phyloP scores from a whole-genome alignment of 2,329 filamentous ascomycete species.

The Cytospora piceicola region DNA sequence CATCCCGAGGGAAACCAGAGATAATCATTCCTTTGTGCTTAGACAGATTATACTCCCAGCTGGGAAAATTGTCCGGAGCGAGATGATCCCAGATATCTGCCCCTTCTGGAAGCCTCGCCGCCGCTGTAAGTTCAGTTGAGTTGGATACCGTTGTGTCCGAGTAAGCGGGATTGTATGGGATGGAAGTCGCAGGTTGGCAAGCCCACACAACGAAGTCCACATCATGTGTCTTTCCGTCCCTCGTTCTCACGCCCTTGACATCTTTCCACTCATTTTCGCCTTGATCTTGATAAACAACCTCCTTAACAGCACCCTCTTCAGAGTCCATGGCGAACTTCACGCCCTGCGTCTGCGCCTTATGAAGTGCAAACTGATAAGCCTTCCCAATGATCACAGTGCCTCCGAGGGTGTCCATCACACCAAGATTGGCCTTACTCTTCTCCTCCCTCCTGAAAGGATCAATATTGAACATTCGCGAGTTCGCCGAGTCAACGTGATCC shows the following conservation, averaged over 20 bases:
- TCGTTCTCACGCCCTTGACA: slow-evolving; percentile 45
- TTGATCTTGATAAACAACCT: slow-evolving; percentile 30
- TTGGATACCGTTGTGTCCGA: slow-evolving; percentile 50
- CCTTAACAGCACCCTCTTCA: slow-evolving; percentile 38
- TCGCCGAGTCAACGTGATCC: slow-evolving; percentile 32
- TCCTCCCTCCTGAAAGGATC: slow-evolving; percentile 43
- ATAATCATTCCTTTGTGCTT: slow-evolving; percentile 34
- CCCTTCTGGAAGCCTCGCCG: slow-evolving; percentile 46
- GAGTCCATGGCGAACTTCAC: slow-evolving; percentile 47
- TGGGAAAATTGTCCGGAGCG: slow-evolving; percentile 46
- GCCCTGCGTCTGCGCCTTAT: slow-evolving; percentile 46
- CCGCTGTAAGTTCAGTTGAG: slow-evolving; percentile 50
- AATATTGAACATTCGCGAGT: slow-evolving; percentile 39
- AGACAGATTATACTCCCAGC: slow-evolving; percentile 31
- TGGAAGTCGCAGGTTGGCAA: slow-evolving; percentile 46
- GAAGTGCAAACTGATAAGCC: slow-evolving; percentile 49
- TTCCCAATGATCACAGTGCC: slow-evolving; percentile 51
- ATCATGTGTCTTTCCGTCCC: slow-evolving; percentile 40
- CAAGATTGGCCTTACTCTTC: slow-evolving; percentile 39
- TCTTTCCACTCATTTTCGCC: slow-evolving; percentile 26
- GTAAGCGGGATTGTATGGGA: slow-evolving; percentile 46
- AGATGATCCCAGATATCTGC: slow-evolving; percentile 46
- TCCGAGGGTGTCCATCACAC: slow-evolving; percentile 50
- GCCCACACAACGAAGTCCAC: slow-evolving; percentile 45
- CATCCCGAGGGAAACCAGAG: slow-evolving; percentile 37